Evolutionary conservation across 176 grass and related monocot genomes (phyloP), one percentile per base, ranked within the genome.

Genomic region (Thalia dealbata): DNA sequence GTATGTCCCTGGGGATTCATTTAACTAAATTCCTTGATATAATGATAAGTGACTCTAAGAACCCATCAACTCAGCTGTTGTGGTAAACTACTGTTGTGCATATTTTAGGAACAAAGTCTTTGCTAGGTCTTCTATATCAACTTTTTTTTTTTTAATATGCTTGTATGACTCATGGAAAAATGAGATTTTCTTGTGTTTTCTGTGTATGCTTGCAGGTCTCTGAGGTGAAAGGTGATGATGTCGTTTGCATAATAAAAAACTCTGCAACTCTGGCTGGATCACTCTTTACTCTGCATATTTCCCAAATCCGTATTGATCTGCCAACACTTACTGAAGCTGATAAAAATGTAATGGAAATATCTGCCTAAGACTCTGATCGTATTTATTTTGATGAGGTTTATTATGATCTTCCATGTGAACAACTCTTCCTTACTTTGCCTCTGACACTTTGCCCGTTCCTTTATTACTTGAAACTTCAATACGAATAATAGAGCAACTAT

Each of bases 211-310:
- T 84, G 68, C 82, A 96, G 92, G 92, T 96, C 75, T 83, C 83
- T 82, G 87, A 97, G 71, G 59, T 91, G 66, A 82, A 91, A 50
- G 95, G 89, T 13, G 85, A 97, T 51, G 90, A 97, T 65, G 89
- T 97, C 54, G 63, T 90, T 21, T 97, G 95, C 61, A 77, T 88
- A 48, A 88, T 92, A 70, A 97, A 97, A 81, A 97, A 97, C 79
- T 82, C 89, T 68, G 87, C 95, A 48, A 97, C 95, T 27, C 59
- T 97, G 14, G 61, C 87, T 72, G 95, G 95, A 60, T 92, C 95
- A 68, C 61, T 97, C 1, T 97, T 97, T 61, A 97, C 95, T n/a
- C 54, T 97, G 60, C 95, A 97, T 73, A 80, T 86, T 73, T 88
- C 90, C 3, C 95, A 97, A 84, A 83, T 97, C 43, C 87, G 82